Conservation (phyloP, 2,329 filamentous ascomycete species). For the Colletotrichum eremochloae region DNA sequence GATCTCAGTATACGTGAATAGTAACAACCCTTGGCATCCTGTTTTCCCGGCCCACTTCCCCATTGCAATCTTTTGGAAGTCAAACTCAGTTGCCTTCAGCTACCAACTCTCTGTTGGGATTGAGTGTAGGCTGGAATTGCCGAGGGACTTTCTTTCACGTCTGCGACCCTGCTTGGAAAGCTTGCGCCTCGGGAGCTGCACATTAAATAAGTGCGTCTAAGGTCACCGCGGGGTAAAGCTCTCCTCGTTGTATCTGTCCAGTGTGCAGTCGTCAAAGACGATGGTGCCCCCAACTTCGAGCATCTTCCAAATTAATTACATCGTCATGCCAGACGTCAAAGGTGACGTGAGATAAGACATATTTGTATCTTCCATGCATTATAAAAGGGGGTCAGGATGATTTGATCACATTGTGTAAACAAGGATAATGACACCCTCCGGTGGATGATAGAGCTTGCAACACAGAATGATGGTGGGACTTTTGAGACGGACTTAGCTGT, state of each 20-base stretch:
- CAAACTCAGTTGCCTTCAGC: not conserved
- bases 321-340: constrained; percentile 4
- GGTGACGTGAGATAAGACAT: constrained; percentile 1
- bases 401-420: too few relatives aligned
- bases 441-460: too few relatives aligned
- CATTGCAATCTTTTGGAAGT: too few relatives aligned
- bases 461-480: too few relatives aligned
- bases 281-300: not conserved
- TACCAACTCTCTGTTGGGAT: constrained; percentile 9
- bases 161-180: not conserved
- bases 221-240: not conserved
- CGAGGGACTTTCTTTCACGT: constrained; percentile 11
- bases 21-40: too few relatives aligned
- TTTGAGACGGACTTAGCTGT: too few relatives aligned
- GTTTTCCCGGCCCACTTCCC: not conserved
- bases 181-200: constrained; percentile 2
- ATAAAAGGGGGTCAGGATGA: too few relatives aligned
- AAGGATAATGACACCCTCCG: too few relatives aligned
- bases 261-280: not conserved
- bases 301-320: not conserved
- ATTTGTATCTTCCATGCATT: too few relatives aligned
- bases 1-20: too few relatives aligned
- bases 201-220: not conserved
- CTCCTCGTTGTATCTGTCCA: not conserved
- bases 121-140: constrained; percentile 7